A percentile compares a stretch with the other conserved stretches of the same genome.
Conservation (phyloP, 345 rosid species). For the Salix brachista region DNA sequence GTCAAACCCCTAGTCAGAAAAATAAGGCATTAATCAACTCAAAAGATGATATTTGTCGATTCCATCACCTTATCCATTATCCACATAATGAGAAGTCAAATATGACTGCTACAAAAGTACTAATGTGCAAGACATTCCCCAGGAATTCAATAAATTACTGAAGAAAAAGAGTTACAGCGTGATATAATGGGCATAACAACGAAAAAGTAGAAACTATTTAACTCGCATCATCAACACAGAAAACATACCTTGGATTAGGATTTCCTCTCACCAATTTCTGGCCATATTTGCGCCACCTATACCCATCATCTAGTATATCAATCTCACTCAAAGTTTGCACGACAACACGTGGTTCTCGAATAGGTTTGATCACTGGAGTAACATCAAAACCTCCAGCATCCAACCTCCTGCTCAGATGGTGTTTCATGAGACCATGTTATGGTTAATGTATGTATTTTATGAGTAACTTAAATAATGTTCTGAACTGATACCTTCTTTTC, state of each 20-base stretch:
- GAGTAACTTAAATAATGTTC: neutral
- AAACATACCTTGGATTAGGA: constrained; percentile 84
- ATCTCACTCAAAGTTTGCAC: constrained; percentile 97
- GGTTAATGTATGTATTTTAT: constrained; percentile 12
- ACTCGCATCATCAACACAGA: constrained; percentile 1
- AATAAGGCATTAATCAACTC: neutral
- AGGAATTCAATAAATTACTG: neutral
- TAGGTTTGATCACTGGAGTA: constrained; percentile 91
- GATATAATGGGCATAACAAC: neutral
- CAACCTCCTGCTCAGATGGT: constrained; percentile 58
- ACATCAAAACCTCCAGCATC: constrained; percentile 62
- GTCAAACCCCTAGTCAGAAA: neutral
- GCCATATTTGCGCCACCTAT: constrained; percentile 99
- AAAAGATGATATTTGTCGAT: neutral
- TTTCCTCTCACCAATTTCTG: constrained; percentile 98
- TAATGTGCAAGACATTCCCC: neutral
- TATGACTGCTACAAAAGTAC: neutral
- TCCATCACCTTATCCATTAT: neutral
- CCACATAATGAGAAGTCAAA: neutral
- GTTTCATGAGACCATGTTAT: neutral
- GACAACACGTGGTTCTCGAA: constrained; percentile 95
- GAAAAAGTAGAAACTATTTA: neutral
- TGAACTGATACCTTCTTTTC: constrained; percentile 68
- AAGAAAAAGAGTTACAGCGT: neutral
- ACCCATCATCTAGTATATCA: constrained; percentile 96